These are phyloP conservation scores for Cordyceps pruinosa DNA, from an alignment of 2,329 filamentous ascomycete species.

Conservation along the genomic window DNA sequence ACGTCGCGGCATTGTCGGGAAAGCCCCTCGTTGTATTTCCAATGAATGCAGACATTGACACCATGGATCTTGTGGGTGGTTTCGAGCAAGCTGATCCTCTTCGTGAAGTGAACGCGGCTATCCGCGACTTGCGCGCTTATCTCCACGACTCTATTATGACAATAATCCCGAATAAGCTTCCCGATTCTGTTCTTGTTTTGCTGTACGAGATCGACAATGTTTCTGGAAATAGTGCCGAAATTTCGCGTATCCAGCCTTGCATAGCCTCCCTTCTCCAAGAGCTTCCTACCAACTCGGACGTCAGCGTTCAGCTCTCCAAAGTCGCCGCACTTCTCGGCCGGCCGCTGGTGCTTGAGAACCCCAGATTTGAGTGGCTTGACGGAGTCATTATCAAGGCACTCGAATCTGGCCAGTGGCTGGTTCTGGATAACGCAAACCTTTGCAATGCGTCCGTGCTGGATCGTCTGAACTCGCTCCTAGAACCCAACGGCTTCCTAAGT, in stretches of 20 bases:
- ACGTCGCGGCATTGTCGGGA: slow-evolving; percentile 73
- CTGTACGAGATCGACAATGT: slow-evolving; percentile 42
- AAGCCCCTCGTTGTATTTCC: slow-evolving; percentile 73
- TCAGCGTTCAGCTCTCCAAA: slow-evolving; percentile 41
- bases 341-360: slow-evolving; percentile 56
- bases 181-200: slow-evolving; percentile 41
- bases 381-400: slow-evolving; percentile 85
- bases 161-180: slow-evolving; percentile 40
- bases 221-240: slow-evolving; percentile 30
- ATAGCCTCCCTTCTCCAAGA: slow-evolving; percentile 34
- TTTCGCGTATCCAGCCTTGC: slow-evolving; percentile 31
- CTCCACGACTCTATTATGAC: slow-evolving; percentile 45
- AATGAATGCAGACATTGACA: slow-evolving; percentile 91
- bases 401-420: slow-evolving; percentile 80
- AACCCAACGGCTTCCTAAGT: slow-evolving; percentile 79
- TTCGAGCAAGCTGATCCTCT: slow-evolving; percentile 90
- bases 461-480: slow-evolving; percentile 86
- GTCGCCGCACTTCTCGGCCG: slow-evolving; percentile 44
- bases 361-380: slow-evolving; percentile 93
- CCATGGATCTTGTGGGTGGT: slow-evolving; percentile 93
- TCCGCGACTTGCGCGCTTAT: slow-evolving; percentile 43
- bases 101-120: slow-evolving; percentile 56
- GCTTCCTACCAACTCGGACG: slow-evolving; percentile 36
- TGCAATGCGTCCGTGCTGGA: slow-evolving; percentile 94
- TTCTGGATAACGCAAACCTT: slow-evolving; percentile 94